Evolutionary conservation across 2,329 filamentous ascomycete species (phyloP), one percentile per base, ranked within the genome.

Genomic region (Beauveria sp.): DNA sequence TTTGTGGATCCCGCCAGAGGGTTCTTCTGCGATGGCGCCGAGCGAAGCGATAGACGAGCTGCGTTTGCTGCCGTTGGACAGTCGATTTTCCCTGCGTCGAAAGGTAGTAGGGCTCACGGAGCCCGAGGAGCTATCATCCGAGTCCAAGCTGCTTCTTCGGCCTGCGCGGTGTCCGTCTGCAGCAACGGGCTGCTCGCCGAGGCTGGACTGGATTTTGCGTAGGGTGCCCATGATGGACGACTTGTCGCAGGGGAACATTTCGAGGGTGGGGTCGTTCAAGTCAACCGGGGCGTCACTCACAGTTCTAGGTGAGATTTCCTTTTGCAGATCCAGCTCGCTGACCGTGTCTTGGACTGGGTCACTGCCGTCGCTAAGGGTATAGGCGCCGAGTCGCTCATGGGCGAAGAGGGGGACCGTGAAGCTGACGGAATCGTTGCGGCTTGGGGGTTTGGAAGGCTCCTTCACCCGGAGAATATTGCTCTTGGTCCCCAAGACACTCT

Each of bases 181-280:
- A 7, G 69, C 66, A 0, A 74, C 67, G 30, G 72, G 70, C 40
- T 79, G 76, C 50, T 75, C 77, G 45, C 72, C 71, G 0, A 77
- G 71, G 47, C 77, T 75, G 0, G 77, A 79, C 61, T 77, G 76
- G 16, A 82, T 75, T 57, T 76, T 77, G 7, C 77, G 75, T 16
- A 82, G 71, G 1, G 76, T 72, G 53, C 77, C 73, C 14, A 81
- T 68, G 55, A 82, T 79, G 6, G 76, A 77, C 0, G 72, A 70
- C 18, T 73, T 72, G 56, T 76, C 75, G 1, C 75, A 79, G 2
- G 80, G 80, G 64, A 82, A 81, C 20, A 67, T 71, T 63, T 81
- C 80, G 9, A 82, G 68, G 0, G 75, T 79, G 1, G 80, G 79
- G 55, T 82, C 80, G 52, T 77, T 73, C 2, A 77, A 63, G 53